Evolutionary conservation across 257 asterid species (phyloP).

Genomic region (Verbascum thapsus): DNA sequence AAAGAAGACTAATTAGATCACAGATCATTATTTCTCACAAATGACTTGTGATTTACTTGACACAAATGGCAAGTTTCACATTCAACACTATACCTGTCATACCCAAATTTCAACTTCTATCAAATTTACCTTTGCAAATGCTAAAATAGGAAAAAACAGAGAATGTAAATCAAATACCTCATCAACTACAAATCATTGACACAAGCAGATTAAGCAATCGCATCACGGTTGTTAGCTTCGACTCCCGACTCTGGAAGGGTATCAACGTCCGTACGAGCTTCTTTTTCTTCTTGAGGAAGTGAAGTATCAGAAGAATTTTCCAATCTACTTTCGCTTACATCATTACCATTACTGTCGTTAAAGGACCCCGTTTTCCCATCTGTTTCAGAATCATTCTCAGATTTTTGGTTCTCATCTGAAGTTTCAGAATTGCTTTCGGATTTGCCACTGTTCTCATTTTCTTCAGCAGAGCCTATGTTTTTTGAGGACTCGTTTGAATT

Average conservation of each 20-base stretch:
- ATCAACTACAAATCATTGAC: constrained; percentile 23
- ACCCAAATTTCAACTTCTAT: constrained; percentile 29
- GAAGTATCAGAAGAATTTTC: constrained; percentile 39
- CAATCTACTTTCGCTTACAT: constrained; percentile 39
- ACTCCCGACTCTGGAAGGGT: constrained; percentile 68
- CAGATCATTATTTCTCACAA: constrained; percentile 9
- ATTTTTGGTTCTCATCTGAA: constrained; percentile 27
- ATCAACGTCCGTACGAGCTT: constrained; percentile 60
- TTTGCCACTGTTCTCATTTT: constrained; percentile 33
- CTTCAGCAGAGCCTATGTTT: constrained; percentile 19
- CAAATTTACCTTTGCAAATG: constrained; percentile 28
- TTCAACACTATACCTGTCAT: constrained; percentile 22
- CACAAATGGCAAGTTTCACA: constrained; percentile 10
- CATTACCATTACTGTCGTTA: constrained; percentile 51
- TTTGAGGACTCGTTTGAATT: constrained; percentile 31
- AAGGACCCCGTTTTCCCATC: constrained; percentile 43
- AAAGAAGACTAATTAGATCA: not conserved
- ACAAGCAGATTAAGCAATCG: constrained; percentile 38
- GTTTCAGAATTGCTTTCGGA: constrained; percentile 33
- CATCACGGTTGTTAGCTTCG: constrained; percentile 45
- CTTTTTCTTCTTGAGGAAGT: constrained; percentile 63
- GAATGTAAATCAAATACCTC: constrained; percentile 23
- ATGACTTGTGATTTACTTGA: constrained; percentile 7
- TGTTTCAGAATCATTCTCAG: constrained; percentile 34
- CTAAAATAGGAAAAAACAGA: constrained; percentile 22